Percentiles rank a stretch among this genome's conserved stretches.
These are phyloP conservation scores for Scheffersomyces lignosus DNA, from an alignment of 805 yeast genomes.

Conservation along the genomic window DNA sequence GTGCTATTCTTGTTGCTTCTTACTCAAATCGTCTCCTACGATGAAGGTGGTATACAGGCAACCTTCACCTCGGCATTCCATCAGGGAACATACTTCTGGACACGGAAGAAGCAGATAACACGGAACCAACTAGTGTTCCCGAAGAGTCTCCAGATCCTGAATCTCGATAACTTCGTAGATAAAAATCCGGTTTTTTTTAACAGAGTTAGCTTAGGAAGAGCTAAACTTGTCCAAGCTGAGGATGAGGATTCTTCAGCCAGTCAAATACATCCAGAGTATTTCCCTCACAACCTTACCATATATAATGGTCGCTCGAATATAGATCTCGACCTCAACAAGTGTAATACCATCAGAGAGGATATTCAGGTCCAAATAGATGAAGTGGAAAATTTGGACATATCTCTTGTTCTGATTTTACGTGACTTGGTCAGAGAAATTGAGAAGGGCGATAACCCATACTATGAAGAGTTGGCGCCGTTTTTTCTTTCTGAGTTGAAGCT, in stretches of 20 bases:
- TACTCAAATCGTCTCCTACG: too few species aligned
- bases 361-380: background rate
- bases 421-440: slow-evolving; percentile 4
- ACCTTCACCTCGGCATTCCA: background rate
- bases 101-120: background rate
- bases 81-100: background rate
- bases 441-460: slow-evolving; percentile 7
- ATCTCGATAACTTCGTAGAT: background rate
- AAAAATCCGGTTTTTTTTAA: background rate
- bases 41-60: background rate
- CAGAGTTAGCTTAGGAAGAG: background rate
- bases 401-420: background rate
- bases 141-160: background rate
- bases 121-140: background rate
- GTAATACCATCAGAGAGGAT: background rate
- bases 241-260: background rate
- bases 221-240: background rate
- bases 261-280: background rate
- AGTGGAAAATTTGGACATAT: background rate
- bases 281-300: background rate
- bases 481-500: slow-evolving; percentile 19
- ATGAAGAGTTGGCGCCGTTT: slow-evolving; percentile 3
- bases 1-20: background rate
- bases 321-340: background rate
- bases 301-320: background rate